A percentile compares a stretch with the other conserved stretches of the same genome.
Conservation (phyloP, 208 protist genomes). For the Acanthamoeba royreba region DNA sequence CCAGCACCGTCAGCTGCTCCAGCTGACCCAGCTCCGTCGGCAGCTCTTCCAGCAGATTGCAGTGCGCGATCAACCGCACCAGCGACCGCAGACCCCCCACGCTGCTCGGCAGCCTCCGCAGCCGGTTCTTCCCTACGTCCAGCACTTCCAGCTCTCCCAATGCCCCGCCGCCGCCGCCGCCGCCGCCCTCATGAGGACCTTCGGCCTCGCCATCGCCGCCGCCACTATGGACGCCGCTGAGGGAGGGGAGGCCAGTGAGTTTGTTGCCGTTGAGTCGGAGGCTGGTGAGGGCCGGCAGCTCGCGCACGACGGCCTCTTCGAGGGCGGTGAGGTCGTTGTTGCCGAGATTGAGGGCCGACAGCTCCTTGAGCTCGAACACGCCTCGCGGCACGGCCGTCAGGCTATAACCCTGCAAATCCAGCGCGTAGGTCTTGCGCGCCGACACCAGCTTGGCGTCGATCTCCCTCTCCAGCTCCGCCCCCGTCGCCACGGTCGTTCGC, state of each 20-base stretch:
- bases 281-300: background rate
- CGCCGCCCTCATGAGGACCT: background rate
- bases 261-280: conserved; percentile 29
- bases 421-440: background rate
- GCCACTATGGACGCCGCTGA: background rate
- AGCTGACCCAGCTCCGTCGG: background rate
- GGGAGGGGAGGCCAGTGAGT: background rate
- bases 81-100: background rate
- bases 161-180: background rate
- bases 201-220: background rate
- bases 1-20: conserved; percentile 1
- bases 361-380: conserved; percentile 19
- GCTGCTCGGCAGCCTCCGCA: background rate
- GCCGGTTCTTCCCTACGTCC: conserved; percentile 27
- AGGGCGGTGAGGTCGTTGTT: conserved; percentile 13
- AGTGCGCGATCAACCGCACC: conserved; percentile 16
- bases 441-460: conserved; percentile 39
- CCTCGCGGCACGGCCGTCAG: background rate
- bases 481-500: background rate
- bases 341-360: conserved; percentile 20
- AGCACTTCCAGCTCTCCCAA: background rate
- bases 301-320: background rate
- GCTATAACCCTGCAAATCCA: background rate
- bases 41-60: conserved; percentile 25
- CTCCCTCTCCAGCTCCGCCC: background rate